Percentiles rank a stretch among this genome's conserved stretches.
Conservation (phyloP, 495 filamentous ascomycete species). For the Achaetomiella virescens region DNA sequence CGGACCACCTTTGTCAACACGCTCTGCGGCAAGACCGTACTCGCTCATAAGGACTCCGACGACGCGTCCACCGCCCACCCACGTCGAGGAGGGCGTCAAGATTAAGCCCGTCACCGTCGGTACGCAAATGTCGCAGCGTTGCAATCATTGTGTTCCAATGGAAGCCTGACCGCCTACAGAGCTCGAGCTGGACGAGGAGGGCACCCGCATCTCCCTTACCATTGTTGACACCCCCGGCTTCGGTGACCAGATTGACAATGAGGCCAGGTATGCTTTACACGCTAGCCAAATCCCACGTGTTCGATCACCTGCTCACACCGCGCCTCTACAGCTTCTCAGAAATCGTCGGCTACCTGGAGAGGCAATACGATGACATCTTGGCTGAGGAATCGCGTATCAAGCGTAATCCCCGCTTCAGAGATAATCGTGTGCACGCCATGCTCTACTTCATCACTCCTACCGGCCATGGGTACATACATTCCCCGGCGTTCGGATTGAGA, state of each 20-base stretch:
- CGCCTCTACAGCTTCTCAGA: constrained; percentile 71
- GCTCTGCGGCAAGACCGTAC: constrained; percentile 89
- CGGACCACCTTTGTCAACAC: constrained; percentile 99
- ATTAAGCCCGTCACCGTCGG: constrained; percentile 98
- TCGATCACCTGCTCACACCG: constrained; percentile 49
- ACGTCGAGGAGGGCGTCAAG: constrained; percentile 91
- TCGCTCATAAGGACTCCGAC: constrained; percentile 81
- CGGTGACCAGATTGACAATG: constrained; percentile 98
- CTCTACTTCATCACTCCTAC: constrained; percentile 99
- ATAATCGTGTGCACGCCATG: constrained; percentile 95
- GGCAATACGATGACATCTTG: constrained; percentile 98
- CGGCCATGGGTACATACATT: constrained; percentile 70
- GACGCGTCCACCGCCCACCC: constrained; percentile 85
- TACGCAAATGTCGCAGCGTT: constrained; percentile 42
- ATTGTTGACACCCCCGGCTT: constrained; percentile 98
- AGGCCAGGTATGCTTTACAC: constrained; percentile 65
- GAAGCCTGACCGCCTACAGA: constrained; percentile 47
- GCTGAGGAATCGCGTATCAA: constrained; percentile 99
- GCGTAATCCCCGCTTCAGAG: constrained; percentile 98
- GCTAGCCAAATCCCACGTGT: constrained; percentile 57
- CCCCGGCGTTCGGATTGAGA: background rate
- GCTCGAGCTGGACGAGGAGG: constrained; percentile 95
- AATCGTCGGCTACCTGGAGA: constrained; percentile 94
- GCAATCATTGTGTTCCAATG: background rate
- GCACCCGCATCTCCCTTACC: constrained; percentile 93